Base-by-base conservation (phyloP, 2,329 filamentous ascomycete genomes). In the Tolypocladium guangdongense region DNA sequence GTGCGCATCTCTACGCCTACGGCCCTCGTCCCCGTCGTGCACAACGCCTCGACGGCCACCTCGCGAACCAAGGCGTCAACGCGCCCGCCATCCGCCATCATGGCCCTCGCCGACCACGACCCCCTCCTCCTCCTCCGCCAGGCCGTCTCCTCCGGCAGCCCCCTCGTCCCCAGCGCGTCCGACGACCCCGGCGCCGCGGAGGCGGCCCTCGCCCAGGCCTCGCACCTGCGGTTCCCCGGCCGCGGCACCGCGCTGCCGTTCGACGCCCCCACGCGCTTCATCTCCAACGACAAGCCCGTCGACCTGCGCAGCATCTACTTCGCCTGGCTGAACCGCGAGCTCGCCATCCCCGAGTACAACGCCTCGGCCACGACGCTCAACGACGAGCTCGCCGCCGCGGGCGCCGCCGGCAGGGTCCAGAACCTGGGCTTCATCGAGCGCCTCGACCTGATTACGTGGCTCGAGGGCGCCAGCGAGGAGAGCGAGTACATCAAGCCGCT, bases 291-390 rank as follows among this genome's bases (percentile, higher is more conserved):
- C 62, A 78, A 81, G 53, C 78, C 86, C 5, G 84, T 96, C 63
- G 89, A 96, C 67, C 77, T 99, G 61, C 90, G 93, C 66, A 93
- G 87, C 68, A 92, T 96, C 71, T 96, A 92, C 75, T 96, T 97
- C 66, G 90, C 90, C 53, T 99, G 90, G 90, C 78, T 88, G 64
- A 95, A 96, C 72, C 90, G 90, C 69, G 92, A 97, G 73, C 83
- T 87, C 53, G 83, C 87, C 52, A 90, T 95, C 60, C 87, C 88
- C 12, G 90, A 95, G 62, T 97, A 97, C 78, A 93, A 96, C 70
- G 82, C 87, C 30, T 86, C 87, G 0, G 88, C 89, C 16, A 84
- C 87, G 62, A 78, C 84, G 60, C 78, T 97, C 54, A 95, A 95
- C 67, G 84, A 88, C 50, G 84, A 90, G 64, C 76, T 96, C 35